Evolutionary conservation across 768 basidiomycete genomes (phyloP).

Genomic region (Nidularia pulvinata): DNA sequence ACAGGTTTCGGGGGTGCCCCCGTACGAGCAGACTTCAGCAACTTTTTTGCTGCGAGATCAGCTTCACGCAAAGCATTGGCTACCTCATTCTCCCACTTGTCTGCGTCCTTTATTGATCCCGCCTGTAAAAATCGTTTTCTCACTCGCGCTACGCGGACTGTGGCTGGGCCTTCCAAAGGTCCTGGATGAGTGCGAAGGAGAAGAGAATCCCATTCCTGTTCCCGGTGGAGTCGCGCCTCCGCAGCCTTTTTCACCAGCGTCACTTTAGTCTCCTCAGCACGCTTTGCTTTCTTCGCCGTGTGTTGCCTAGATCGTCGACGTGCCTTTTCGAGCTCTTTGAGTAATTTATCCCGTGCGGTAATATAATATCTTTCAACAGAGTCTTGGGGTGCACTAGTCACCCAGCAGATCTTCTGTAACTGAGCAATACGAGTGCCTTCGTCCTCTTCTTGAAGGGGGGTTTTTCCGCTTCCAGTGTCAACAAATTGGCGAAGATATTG

Average conservation of each 20-base stretch:
- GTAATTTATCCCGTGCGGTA: constrained; percentile 32
- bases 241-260: constrained; percentile 64
- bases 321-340: constrained; percentile 41
- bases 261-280: constrained; percentile 44
- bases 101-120: constrained; percentile 41
- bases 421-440: constrained; percentile 23
- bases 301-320: constrained; percentile 27
- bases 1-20: background rate
- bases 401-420: constrained; percentile 47
- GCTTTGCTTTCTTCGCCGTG: constrained; percentile 27
- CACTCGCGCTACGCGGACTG: constrained; percentile 52
- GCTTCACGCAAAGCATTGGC: constrained; percentile 54
- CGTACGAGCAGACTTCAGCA: constrained; percentile 28
- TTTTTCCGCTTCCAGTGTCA: constrained; percentile 35
- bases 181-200: constrained; percentile 54
- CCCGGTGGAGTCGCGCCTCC: constrained; percentile 56
- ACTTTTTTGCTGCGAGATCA: constrained; percentile 43
- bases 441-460: constrained; percentile 49
- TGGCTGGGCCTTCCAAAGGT: constrained; percentile 43
- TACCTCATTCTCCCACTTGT: constrained; percentile 69
- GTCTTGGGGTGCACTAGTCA: constrained; percentile 54
- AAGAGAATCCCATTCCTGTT: constrained; percentile 65
- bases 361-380: constrained; percentile 45
- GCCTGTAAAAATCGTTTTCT: constrained; percentile 60
- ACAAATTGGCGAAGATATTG: constrained; percentile 59